A percentile compares a stretch with the other conserved stretches of the same genome.
Conservation (phyloP, 148 eudicot genomes). For the Pharnaceum exiguum region DNA sequence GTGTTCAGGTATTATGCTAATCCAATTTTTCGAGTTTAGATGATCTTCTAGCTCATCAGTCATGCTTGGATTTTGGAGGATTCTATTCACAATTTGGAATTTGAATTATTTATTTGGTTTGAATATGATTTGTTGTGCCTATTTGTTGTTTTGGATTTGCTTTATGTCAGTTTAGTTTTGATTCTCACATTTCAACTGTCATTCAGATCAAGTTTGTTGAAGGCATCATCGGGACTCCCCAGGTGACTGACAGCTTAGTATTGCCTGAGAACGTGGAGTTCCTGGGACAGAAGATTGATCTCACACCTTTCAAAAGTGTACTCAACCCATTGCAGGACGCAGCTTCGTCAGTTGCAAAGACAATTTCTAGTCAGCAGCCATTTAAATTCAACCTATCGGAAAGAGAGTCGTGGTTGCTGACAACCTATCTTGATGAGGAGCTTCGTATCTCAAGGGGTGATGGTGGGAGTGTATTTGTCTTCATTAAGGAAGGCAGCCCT, state of each 20-base stretch:
- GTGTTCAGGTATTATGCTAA: slow-evolving; percentile 64
- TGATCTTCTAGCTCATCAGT: too few species aligned
- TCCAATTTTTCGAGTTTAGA: not conserved
- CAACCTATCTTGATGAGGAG: slow-evolving; percentile 84
- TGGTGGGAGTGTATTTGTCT: slow-evolving; percentile 77
- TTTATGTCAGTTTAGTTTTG: not conserved
- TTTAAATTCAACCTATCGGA: slow-evolving; percentile 58
- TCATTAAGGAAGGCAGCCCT: slow-evolving; percentile 74
- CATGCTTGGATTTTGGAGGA: too few species aligned
- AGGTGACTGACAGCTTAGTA: slow-evolving; percentile 66
- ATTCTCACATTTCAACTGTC: not conserved
- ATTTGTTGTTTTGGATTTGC: slow-evolving; percentile 1
- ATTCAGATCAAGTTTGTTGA: slow-evolving; percentile 73
- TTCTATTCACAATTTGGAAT: too few species aligned
- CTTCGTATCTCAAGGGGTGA: slow-evolving; percentile 87
- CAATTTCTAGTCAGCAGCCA: slow-evolving; percentile 76
- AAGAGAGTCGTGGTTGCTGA: slow-evolving; percentile 73
- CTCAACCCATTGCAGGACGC: slow-evolving; percentile 69
- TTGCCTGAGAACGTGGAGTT: slow-evolving; percentile 77
- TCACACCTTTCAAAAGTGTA: slow-evolving; percentile 67
- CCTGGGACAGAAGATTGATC: slow-evolving; percentile 76
- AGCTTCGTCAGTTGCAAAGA: slow-evolving; percentile 73
- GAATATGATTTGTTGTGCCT: too few species aligned
- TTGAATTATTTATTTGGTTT: too few species aligned
- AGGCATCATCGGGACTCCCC: slow-evolving; percentile 87